phyloP scores from a whole-genome alignment of 495 filamentous ascomycete species.

The Darksidea phi region DNA sequence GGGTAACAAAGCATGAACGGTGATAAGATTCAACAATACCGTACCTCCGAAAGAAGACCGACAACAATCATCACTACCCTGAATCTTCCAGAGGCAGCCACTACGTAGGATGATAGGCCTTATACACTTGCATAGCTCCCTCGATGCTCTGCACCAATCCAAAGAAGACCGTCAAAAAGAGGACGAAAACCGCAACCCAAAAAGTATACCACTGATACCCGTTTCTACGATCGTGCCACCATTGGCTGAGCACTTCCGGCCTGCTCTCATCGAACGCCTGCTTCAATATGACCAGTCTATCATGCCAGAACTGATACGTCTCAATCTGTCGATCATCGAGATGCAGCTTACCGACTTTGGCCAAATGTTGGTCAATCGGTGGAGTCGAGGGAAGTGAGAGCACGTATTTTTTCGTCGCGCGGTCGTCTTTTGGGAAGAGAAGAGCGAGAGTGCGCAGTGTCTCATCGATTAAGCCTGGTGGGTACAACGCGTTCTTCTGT shows the following conservation, averaged over 20 bases:
- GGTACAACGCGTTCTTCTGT: slow-evolving; percentile 9
- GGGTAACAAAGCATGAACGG: background rate
- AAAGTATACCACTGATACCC: slow-evolving; percentile 56
- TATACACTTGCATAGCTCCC: slow-evolving; percentile 25
- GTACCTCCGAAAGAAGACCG: background rate
- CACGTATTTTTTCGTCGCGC: slow-evolving; percentile 21
- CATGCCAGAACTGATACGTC: slow-evolving; percentile 52
- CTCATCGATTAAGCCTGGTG: slow-evolving; percentile 44
- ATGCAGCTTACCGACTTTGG: slow-evolving; percentile 34
- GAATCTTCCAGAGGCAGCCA: no score
- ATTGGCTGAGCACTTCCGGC: slow-evolving; percentile 49
- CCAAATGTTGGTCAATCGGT: slow-evolving; percentile 38
- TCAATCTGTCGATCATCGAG: slow-evolving; percentile 47
- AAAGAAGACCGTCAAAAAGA: slow-evolving; percentile 52
- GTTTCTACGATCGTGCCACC: slow-evolving; percentile 55
- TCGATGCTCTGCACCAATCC: slow-evolving; percentile 48
- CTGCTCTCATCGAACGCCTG: slow-evolving; percentile 52
- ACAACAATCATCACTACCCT: background rate
- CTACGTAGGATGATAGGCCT: slow-evolving; percentile 13
- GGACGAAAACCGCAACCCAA: slow-evolving; percentile 52
- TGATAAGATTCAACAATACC: no score
- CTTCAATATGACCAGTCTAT: slow-evolving; percentile 54
- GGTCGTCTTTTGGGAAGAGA: slow-evolving; percentile 45
- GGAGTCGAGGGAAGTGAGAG: background rate
- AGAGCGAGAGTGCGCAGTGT: slow-evolving; percentile 50